Evolutionary conservation across 2,329 filamentous ascomycete genomes (phyloP).

Genomic region (Polychaeton citri): DNA sequence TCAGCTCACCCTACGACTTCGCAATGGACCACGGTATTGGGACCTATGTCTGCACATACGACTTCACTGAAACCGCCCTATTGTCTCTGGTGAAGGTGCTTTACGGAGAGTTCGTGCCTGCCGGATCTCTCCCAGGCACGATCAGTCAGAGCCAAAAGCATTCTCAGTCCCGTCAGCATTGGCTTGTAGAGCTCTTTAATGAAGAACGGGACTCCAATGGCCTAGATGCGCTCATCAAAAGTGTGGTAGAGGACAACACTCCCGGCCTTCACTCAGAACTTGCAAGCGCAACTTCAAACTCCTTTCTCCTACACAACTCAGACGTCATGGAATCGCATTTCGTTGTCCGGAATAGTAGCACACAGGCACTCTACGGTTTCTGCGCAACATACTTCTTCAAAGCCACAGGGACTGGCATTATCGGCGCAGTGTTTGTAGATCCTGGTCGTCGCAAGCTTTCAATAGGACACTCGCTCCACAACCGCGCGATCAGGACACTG

Average conservation of each 20-base stretch:
- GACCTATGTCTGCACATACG: conserved; percentile 89
- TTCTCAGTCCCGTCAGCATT: conserved; percentile 80
- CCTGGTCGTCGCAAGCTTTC: conserved; percentile 74
- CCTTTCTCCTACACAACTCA: conserved; percentile 60
- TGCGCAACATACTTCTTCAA: conserved; percentile 75
- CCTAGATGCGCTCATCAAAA: conserved; percentile 60
- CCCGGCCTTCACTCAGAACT: conserved; percentile 57
- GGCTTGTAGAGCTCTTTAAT: conserved; percentile 85
- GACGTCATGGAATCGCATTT: conserved; percentile 73
- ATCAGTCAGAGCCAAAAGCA: conserved; percentile 78
- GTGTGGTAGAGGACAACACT: conserved; percentile 52
- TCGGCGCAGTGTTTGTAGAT: conserved; percentile 83
- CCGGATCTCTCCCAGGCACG: conserved; percentile 51
- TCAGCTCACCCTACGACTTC: conserved; percentile 94
- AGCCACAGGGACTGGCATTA: conserved; percentile 55
- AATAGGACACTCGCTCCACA: conserved; percentile 80
- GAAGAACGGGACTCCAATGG: conserved; percentile 61
- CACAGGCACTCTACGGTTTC: conserved; percentile 80
- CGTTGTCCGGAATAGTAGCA: conserved; percentile 88
- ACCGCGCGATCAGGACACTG: conserved; percentile 66
- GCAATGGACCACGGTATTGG: conserved; percentile 76
- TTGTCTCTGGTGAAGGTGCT: conserved; percentile 70
- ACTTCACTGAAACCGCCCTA: conserved; percentile 88
- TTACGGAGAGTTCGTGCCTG: conserved; percentile 57
- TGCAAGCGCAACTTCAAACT: conserved; percentile 53